Percentiles rank a stretch among this genome's conserved stretches.
Evolutionary conservation across 495 filamentous ascomycete genomes (phyloP).

Genomic region (Trichoderma asperelloides): DNA sequence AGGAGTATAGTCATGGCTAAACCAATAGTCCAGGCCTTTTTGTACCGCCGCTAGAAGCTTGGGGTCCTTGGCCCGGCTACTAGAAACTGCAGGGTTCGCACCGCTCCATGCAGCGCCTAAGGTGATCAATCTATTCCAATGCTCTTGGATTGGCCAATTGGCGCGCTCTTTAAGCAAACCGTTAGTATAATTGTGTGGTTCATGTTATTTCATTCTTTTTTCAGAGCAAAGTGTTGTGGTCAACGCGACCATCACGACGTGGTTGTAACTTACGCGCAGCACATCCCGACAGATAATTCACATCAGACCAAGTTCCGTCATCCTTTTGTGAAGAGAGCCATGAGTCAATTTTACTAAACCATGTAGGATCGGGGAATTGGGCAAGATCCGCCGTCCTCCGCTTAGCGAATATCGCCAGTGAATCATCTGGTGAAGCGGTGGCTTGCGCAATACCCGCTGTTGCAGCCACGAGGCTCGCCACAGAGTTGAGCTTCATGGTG

Average conservation of each 20-base stretch:
- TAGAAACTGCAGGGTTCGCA: neutral
- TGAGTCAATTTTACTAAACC: neutral
- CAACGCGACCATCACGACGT: neutral
- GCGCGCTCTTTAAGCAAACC: neutral
- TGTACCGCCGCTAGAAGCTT: neutral
- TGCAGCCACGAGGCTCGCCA: neutral
- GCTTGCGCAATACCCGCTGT: neutral
- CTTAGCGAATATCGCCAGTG: neutral
- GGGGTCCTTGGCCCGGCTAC: neutral
- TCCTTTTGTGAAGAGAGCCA: neutral
- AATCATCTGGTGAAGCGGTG: neutral
- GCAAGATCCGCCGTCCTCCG: neutral
- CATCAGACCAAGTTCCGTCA: neutral
- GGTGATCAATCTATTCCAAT: neutral
- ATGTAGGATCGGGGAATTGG: neutral
- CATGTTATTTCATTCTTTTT: too few species aligned
- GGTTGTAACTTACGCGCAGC: conserved; percentile 1
- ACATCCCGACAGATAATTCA: neutral
- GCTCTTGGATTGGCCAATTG: neutral
- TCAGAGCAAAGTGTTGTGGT: neutral
- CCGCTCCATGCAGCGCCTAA: neutral
- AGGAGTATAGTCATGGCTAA: neutral
- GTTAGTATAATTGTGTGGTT: neutral
- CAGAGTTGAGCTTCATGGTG: neutral
- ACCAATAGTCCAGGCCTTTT: neutral